Base-by-base conservation (phyloP, 495 filamentous ascomycete genomes). In the Hypoxylon rickii region DNA sequence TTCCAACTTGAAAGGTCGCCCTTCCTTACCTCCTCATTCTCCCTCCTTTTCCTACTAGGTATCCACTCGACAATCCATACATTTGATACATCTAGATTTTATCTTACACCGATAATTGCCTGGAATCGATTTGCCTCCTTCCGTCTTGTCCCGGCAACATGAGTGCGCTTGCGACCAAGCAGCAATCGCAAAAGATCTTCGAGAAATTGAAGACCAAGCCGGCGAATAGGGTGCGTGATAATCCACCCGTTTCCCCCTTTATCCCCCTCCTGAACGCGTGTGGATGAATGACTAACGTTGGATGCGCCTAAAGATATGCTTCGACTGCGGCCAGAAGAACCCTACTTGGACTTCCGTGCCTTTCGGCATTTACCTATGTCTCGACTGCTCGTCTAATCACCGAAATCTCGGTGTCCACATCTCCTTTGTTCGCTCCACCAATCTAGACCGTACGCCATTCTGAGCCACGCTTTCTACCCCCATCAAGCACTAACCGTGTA, bases 271-370 rank as follows among this genome's bases (percentile, higher is more conserved):
- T n/a, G 3, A 11, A 24, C 20, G 31, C 39, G 20, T 22, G n/a
- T n/a, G n/a, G n/a, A n/a, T n/a, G n/a, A n/a, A 26, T 19, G 12
- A 48, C 72, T 76, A 56, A 76, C 63, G 32, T 20, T n/a, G 39
- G 61, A 15, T 11, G 44, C 20, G 18, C 19, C 22, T 6, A 43
- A 63, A 96, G 93, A 79, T 96, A 76, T 98, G 94, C 79, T 97
- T 97, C 70, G 94, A 98, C 76, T 98, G 94, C 74, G 86, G 88
- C 63, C 86, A 88, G 44, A 97, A 97, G 72, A 97, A 96, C 60
- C 95, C 95, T 38, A 97, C 94, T 29, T 98, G 94, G 94, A 92
- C 92, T 3, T 97, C 93, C 13, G 93, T 97, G 13, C 92, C 93
- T 31, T 90, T 97, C 55, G 94, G 89, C 65, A 97, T 98, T 71